Evolutionary conservation across 805 yeast genomes (phyloP).

Genomic region (Millerago galiae): DNA sequence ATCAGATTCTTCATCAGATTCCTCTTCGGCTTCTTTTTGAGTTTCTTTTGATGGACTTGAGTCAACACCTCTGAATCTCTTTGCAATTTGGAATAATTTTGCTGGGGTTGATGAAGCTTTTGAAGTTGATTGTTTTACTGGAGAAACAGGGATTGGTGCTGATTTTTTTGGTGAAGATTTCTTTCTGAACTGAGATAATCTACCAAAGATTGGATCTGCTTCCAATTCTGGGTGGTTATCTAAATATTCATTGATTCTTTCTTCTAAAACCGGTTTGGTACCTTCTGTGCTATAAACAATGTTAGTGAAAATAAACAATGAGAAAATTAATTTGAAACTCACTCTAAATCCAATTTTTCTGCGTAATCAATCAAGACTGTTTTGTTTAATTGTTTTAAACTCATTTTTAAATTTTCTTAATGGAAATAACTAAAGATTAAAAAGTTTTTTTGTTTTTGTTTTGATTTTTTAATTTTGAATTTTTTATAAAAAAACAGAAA

Average conservation of each 20-base stretch:
- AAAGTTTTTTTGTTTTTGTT: not conserved
- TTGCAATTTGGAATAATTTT: constrained; percentile 14
- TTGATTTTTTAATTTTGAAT: not conserved
- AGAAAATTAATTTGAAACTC: constrained; percentile 11
- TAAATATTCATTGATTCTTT: constrained; percentile 22
- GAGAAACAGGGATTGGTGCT: constrained; percentile 9
- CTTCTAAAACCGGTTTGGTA: constrained; percentile 25
- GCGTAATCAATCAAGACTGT: constrained; percentile 31
- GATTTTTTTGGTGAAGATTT: constrained; percentile 24
- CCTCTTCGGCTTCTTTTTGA: constrained; percentile 9
- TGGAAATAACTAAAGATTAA: no score
- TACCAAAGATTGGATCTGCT: constrained; percentile 17
- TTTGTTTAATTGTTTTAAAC: constrained; percentile 31
- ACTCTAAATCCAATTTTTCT: constrained; percentile 28
- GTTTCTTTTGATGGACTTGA: constrained; percentile 20
- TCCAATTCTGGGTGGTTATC: constrained; percentile 28
- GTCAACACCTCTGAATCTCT: constrained; percentile 14
- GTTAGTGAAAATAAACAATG: not conserved
- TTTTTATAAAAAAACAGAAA: no score
- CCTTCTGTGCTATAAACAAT: constrained; percentile 21
- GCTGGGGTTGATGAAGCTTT: constrained; percentile 17
- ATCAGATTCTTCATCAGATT: constrained; percentile 10
- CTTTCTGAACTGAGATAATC: constrained; percentile 22
- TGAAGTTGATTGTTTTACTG: constrained; percentile 11
- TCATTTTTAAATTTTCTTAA: constrained; percentile 14